Conservation (phyloP, 1,284 basidiomycete genomes). For the Hemileia vastatrix region DNA sequence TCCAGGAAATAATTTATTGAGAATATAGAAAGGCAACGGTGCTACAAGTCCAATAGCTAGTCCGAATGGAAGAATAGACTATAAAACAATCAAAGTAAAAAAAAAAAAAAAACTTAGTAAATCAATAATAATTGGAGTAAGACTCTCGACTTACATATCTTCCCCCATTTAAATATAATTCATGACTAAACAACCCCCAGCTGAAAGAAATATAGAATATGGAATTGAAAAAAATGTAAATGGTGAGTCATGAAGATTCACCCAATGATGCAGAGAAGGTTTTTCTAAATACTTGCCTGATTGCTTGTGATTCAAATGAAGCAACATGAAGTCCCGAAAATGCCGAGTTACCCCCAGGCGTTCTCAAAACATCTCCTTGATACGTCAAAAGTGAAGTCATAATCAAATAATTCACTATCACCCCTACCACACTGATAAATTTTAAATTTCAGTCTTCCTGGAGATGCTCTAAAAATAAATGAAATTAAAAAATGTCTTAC, state of each 20-base stretch:
- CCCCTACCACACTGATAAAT: slow-evolving; percentile 4
- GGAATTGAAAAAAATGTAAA: background rate
- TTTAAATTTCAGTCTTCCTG: background rate
- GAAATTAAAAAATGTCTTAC: background rate
- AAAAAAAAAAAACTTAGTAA: no score
- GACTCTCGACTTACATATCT: slow-evolving; percentile 9
- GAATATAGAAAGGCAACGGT: slow-evolving; percentile 13
- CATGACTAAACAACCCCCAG: slow-evolving; percentile 20
- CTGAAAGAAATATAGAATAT: background rate
- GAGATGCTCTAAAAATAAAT: no score
- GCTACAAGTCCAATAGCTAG: slow-evolving; percentile 14
- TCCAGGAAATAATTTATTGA: slow-evolving; percentile 9
- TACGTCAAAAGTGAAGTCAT: slow-evolving; percentile 12
- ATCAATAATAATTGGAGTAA: no score
- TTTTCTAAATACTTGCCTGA: slow-evolving; percentile 1
- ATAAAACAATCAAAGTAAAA: no score
- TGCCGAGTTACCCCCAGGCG: slow-evolving; percentile 8
- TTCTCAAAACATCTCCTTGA: slow-evolving; percentile 12
- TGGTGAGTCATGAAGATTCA: background rate
- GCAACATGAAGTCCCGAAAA: slow-evolving; percentile 19
- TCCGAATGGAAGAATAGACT: slow-evolving; percentile 20
- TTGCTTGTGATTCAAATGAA: slow-evolving; percentile 22
- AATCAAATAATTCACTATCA: slow-evolving; percentile 14
- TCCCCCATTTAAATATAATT: slow-evolving; percentile 12
- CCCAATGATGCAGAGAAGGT: no score